Evolutionary conservation across 192 early-diverging fungal genomes (phyloP).

Genomic region (Backusella morwellensis): DNA sequence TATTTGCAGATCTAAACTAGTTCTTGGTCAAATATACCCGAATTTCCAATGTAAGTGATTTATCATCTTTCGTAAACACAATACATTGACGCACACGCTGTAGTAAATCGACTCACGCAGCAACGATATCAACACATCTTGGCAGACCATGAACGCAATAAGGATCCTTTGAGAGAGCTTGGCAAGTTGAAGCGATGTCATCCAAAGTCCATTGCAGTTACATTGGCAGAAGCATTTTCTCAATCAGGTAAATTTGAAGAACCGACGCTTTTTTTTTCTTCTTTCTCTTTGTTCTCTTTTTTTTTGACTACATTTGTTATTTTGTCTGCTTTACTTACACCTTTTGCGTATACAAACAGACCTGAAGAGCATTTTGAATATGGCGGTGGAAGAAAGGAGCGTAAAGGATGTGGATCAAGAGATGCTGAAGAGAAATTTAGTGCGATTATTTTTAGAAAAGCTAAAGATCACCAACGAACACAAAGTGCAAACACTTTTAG

Average conservation of each 20-base stretch:
- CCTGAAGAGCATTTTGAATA: neutral
- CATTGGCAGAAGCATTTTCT: neutral
- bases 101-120: neutral
- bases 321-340: neutral
- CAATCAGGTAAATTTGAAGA: neutral
- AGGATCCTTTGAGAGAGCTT: neutral
- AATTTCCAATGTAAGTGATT: constrained; percentile 70
- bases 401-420: neutral
- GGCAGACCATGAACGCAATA: neutral
- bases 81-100: no score
- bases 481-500: neutral
- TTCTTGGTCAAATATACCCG: constrained; percentile 72
- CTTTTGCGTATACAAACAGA: neutral
- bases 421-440: neutral
- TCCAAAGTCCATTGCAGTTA: neutral
- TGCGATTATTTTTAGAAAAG: neutral
- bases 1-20: constrained; percentile 58
- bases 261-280: neutral
- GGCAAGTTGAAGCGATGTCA: neutral
- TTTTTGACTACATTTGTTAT: neutral
- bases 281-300: neutral
- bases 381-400: neutral
- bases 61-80: neutral
- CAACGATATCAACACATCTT: neutral
- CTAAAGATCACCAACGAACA: neutral